These are phyloP conservation scores for Euphorbia corollata DNA, from an alignment of 441 rosid species.

Conservation along the genomic window DNA sequence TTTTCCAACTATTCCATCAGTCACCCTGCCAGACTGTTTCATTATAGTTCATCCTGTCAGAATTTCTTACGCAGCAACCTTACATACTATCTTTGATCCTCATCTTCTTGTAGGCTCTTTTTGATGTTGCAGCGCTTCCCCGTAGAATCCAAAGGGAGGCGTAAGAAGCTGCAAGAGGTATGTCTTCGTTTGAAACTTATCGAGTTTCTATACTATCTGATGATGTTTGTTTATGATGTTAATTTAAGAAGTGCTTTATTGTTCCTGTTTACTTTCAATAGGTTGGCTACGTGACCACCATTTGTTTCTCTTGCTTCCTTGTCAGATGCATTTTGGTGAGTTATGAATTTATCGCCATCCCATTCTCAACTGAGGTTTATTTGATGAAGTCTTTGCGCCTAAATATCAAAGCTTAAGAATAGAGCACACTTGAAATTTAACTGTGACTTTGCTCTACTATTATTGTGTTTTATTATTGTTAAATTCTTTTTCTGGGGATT, in stretches of 20 bases:
- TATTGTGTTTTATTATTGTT: background rate
- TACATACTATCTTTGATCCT: background rate
- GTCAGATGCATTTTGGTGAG: conserved; percentile 83
- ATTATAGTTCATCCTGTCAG: background rate
- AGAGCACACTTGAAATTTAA: background rate
- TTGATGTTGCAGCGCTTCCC: conserved; percentile 90
- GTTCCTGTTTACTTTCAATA: conserved; percentile 29
- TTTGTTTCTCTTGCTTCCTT: conserved; percentile 83
- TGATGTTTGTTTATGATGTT: background rate
- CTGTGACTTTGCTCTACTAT: background rate
- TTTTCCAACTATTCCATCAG: background rate
- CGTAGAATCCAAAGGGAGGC: conserved; percentile 85
- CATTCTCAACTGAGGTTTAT: background rate
- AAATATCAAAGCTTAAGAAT: background rate
- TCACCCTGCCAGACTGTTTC: background rate
- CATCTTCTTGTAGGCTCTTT: conserved; percentile 56
- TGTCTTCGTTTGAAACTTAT: conserved; percentile 12
- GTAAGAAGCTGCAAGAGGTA: conserved; percentile 89
- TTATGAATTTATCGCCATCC: background rate
- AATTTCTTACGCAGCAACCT: background rate
- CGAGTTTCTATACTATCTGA: conserved; percentile 1
- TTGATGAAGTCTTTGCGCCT: background rate
- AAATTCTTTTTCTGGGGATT: background rate
- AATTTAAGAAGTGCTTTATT: conserved; percentile 11
- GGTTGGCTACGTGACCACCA: conserved; percentile 93